Evolutionary conservation across 2,329 filamentous ascomycete genomes (phyloP).

Genomic region (Tympanopsis confertula): DNA sequence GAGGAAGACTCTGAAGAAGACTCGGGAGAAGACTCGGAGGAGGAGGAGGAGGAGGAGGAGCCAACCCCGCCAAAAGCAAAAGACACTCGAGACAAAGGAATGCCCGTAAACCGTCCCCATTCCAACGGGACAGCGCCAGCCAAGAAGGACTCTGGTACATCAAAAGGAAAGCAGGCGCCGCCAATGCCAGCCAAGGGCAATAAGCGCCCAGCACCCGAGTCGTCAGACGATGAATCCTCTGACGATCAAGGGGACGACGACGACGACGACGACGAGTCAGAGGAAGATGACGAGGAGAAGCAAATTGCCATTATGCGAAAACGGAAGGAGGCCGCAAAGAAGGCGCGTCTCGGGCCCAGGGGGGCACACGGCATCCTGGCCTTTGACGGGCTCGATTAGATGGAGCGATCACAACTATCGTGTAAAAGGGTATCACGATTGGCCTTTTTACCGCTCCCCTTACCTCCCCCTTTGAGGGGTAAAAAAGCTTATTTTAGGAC

Average conservation of each 20-base stretch:
- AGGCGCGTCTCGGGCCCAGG: conserved; percentile 31
- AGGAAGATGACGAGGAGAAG: conserved; percentile 31
- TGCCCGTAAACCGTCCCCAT: too few relatives aligned
- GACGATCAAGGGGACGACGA: conserved; percentile 26
- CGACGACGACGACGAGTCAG: conserved; percentile 24
- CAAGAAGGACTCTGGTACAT: too few relatives aligned
- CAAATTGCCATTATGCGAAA: conserved; percentile 13
- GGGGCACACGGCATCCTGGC: conserved; percentile 38
- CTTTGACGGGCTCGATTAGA: conserved; percentile 33
- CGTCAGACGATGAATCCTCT: conserved; percentile 27
- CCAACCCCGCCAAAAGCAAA: conserved; percentile 7
- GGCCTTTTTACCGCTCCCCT: too few relatives aligned
- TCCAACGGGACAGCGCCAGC: too few relatives aligned
- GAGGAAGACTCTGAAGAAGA: conserved; percentile 31
- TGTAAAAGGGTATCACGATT: too few relatives aligned
- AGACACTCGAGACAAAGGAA: too few relatives aligned
- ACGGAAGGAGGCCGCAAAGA: conserved; percentile 20
- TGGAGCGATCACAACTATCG: too few relatives aligned
- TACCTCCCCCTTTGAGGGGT: too few relatives aligned
- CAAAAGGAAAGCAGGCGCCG: too few relatives aligned
- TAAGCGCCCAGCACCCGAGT: conserved; percentile 36
- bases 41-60: conserved; percentile 30
- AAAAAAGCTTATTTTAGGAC: too few relatives aligned
- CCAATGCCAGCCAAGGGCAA: conserved; percentile 26
- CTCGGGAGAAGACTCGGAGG: conserved; percentile 27